Evolutionary conservation across 345 rosid species (phyloP).

Genomic region (Trapa bicornis): DNA sequence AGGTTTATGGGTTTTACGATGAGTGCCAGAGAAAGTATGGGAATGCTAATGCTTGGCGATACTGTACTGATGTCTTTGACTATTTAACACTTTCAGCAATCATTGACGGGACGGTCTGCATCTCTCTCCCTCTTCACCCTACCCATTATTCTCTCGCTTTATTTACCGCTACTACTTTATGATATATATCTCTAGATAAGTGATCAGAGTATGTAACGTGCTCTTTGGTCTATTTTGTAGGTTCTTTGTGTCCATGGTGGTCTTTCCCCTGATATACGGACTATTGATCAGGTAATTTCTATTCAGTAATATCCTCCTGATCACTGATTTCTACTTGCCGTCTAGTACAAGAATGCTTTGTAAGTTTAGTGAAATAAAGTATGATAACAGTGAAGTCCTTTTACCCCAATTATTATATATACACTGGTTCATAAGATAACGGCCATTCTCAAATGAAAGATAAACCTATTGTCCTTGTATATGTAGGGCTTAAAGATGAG

Average conservation of each 20-base stretch:
- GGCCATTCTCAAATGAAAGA: neutral
- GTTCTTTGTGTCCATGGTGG: constrained; percentile 99
- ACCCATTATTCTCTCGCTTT: neutral
- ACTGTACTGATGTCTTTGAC: constrained; percentile 98
- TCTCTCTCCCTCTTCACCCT: neutral
- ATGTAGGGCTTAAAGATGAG: neutral
- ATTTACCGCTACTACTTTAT: neutral
- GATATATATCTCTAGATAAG: neutral
- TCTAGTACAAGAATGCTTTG: neutral
- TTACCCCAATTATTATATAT: neutral
- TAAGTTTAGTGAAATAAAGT: neutral
- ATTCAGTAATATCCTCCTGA: neutral
- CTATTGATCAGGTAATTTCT: constrained; percentile 79
- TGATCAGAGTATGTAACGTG: neutral
- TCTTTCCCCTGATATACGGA: constrained; percentile 94
- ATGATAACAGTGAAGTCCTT: neutral
- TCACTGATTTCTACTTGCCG: neutral
- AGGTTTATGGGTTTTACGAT: constrained; percentile 99
- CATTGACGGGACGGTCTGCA: constrained; percentile 92
- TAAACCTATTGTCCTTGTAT: neutral
- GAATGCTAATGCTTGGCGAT: constrained; percentile 99
- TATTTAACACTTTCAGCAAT: constrained; percentile 97
- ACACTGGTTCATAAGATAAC: neutral
- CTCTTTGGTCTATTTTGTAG: constrained; percentile 21
- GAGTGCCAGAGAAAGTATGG: constrained; percentile 99